Evolutionary conservation across 768 basidiomycete species (phyloP).

Genomic region (Leucosporidium creatinivorum): DNA sequence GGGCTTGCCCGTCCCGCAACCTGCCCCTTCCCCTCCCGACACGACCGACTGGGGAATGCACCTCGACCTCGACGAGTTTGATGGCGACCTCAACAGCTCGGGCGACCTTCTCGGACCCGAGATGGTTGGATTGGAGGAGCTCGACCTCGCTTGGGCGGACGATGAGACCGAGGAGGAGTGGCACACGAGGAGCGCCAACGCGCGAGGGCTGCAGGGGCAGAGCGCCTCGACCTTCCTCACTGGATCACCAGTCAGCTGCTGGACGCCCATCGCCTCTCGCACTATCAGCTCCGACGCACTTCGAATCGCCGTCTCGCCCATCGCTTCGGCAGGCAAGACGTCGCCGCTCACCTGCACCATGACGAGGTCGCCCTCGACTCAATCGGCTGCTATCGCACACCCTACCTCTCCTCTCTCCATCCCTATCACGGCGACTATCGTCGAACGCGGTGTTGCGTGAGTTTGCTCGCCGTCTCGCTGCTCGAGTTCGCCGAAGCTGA

Average conservation of each 20-base stretch:
- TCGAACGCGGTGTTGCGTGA: constrained; percentile 13
- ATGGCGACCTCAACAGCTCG: constrained; percentile 14
- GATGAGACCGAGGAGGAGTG: constrained; percentile 2
- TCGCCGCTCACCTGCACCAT: not conserved
- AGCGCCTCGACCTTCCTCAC: constrained; percentile 12
- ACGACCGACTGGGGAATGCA: constrained; percentile 25
- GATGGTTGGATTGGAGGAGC: constrained; percentile 25
- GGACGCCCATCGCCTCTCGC: constrained; percentile 8
- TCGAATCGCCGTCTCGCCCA: not conserved
- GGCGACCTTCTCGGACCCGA: constrained; percentile 29
- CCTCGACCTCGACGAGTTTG: constrained; percentile 32
- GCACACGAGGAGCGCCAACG: not conserved
- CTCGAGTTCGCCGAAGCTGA: too few relatives aligned
- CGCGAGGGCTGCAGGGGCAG: not conserved
- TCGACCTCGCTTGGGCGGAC: constrained; percentile 31
- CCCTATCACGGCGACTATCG: constrained; percentile 3
- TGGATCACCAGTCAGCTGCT: constrained; percentile 7
- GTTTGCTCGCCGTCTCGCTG: not conserved
- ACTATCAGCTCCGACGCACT: not conserved
- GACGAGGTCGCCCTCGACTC: not conserved
- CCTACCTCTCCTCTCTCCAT: constrained; percentile 5
- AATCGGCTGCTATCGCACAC: not conserved
- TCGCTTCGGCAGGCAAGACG: too few relatives aligned
- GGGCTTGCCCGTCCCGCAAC: constrained; percentile 28
- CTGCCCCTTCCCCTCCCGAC: constrained; percentile 26